These are phyloP conservation scores for Stramenopiles sp. DNA, from an alignment of 352 stramenopile genomes.

Conservation along the genomic window DNA sequence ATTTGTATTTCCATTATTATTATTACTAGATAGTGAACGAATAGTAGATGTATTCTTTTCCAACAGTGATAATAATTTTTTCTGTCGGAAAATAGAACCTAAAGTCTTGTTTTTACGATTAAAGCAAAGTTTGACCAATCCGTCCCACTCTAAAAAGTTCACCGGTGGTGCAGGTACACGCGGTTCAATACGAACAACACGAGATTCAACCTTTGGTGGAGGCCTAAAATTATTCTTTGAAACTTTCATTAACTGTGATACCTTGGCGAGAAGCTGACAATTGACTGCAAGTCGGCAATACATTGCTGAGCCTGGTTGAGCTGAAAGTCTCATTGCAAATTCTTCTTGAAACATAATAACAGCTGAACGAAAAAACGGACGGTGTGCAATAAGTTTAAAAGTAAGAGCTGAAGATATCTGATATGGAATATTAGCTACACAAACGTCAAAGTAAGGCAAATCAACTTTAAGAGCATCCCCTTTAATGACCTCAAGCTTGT, in stretches of 20 bases:
- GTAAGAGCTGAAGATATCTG: constrained; percentile 86
- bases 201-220: constrained; percentile 72
- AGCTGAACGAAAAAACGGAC: constrained; percentile 87
- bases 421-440: constrained; percentile 95
- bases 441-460: constrained; percentile 95
- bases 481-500: constrained; percentile 89
- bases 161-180: constrained; percentile 85
- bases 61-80: constrained; percentile 66
- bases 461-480: constrained; percentile 93
- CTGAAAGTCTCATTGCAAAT: constrained; percentile 88
- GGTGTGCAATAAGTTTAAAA: constrained; percentile 88
- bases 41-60: constrained; percentile 71
- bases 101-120: constrained; percentile 99
- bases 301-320: constrained; percentile 68
- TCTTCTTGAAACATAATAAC: constrained; percentile 98
- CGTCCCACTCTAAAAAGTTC: constrained; percentile 98
- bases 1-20: no score
- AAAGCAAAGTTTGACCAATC: constrained; percentile 93
- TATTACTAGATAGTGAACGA: no score
- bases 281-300: constrained; percentile 96
- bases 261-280: constrained; percentile 85
- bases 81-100: constrained; percentile 70
- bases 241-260: constrained; percentile 89
- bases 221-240: constrained; percentile 96
- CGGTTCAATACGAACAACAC: constrained; percentile 79